A percentile compares a stretch with the other conserved stretches of the same genome.
These are phyloP conservation scores for Aureobasidium lini DNA, from an alignment of 2,329 filamentous ascomycete species.

Conservation along the genomic window DNA sequence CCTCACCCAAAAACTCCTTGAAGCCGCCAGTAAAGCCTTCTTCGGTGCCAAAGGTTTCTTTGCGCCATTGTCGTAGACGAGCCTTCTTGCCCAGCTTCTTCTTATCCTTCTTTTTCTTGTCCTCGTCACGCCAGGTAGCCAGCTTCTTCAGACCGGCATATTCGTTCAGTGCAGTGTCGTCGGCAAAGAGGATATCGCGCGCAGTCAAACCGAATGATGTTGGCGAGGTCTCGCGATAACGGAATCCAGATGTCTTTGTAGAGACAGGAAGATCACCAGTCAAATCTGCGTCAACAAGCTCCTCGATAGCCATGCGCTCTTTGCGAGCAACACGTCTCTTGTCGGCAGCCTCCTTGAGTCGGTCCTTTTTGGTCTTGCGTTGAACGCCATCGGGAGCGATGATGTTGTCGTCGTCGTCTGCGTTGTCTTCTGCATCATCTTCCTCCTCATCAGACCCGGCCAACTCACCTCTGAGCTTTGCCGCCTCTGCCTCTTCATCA, in stretches of 20 bases:
- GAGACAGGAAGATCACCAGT: conserved; percentile 57
- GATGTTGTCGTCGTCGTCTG: conserved; percentile 34
- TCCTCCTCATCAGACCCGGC: conserved; percentile 36
- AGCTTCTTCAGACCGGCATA: conserved; percentile 94
- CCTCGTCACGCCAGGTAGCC: conserved; percentile 75
- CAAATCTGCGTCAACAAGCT: conserved; percentile 74
- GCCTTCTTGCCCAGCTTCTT: conserved; percentile 91
- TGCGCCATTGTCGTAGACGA: conserved; percentile 76
- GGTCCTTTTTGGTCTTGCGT: conserved; percentile 38
- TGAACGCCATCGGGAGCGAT: conserved; percentile 25
- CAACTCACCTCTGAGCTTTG: conserved; percentile 43
- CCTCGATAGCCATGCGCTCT: conserved; percentile 76
- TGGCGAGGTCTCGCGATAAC: conserved; percentile 90
- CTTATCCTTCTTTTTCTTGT: conserved; percentile 83
- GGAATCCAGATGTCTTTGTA: conserved; percentile 56
- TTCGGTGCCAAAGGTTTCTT: conserved; percentile 57
- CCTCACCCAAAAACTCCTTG: conserved; percentile 25
- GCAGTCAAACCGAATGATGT: conserved; percentile 83
- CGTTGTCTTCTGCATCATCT: conserved; percentile 35
- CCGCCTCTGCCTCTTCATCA: conserved; percentile 44
- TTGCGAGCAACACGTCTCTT: conserved; percentile 67
- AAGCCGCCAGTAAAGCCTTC: conserved; percentile 43
- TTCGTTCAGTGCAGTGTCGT: conserved; percentile 77
- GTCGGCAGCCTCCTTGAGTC: conserved; percentile 38
- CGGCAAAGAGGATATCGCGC: conserved; percentile 83